Conservation (phyloP, 2,329 filamentous ascomycete species). For the Aspergillus sclerotialis region DNA sequence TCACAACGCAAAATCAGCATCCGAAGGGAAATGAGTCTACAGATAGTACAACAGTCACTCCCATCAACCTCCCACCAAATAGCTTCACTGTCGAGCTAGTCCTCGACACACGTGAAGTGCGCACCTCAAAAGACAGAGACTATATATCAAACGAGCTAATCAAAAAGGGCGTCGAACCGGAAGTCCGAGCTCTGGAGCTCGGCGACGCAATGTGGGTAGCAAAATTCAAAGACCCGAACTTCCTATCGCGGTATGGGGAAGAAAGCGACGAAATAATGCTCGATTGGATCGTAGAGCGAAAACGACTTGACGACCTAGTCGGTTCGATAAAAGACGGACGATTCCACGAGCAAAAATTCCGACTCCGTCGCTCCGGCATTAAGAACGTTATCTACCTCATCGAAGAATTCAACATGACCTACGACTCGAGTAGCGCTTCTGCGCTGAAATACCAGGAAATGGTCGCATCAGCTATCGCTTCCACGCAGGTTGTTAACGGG, state of each 20-base stretch:
- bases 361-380: constrained; percentile 64
- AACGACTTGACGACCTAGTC: constrained; percentile 73
- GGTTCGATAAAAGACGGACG: constrained; percentile 74
- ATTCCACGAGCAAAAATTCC: constrained; percentile 80
- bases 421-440: constrained; percentile 38
- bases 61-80: constrained; percentile 56
- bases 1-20: constrained; percentile 1
- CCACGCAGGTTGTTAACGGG: constrained; percentile 69
- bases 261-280: constrained; percentile 61
- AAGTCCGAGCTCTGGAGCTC: constrained; percentile 62
- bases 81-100: constrained; percentile 67
- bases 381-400: constrained; percentile 72
- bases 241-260: constrained; percentile 50
- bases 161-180: constrained; percentile 58
- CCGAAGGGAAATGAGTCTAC: constrained; percentile 3
- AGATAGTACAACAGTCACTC: constrained; percentile 37
- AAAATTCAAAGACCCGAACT: constrained; percentile 55
- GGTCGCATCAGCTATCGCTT: constrained; percentile 66
- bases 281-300: constrained; percentile 75
- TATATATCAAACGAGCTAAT: constrained; percentile 68
- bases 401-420: constrained; percentile 61
- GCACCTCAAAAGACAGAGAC: constrained; percentile 64
- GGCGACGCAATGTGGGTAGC: constrained; percentile 77
- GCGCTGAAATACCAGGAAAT: constrained; percentile 55
- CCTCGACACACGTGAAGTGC: constrained; percentile 68